These are phyloP conservation scores for Trichothecium roseum DNA, from an alignment of 2,329 filamentous ascomycete species.

Conservation along the genomic window DNA sequence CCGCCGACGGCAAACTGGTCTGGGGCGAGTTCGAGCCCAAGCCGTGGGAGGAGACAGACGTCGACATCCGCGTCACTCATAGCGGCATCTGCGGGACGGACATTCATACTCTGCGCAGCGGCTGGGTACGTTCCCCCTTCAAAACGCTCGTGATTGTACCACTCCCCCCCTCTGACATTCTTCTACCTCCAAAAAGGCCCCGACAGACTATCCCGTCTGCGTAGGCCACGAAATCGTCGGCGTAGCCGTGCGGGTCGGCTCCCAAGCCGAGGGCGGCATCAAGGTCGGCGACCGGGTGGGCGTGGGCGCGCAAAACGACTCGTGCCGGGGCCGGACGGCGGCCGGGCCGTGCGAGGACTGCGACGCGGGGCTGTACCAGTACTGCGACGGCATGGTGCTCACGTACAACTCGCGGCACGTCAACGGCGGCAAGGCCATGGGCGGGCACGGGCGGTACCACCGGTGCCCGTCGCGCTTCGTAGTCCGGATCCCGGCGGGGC, in stretches of 20 bases:
- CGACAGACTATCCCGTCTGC: constrained; percentile 30
- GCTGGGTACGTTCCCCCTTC: constrained; percentile 27
- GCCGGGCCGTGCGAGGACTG: constrained; percentile 29
- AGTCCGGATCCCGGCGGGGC: constrained; percentile 31
- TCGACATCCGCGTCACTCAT: constrained; percentile 54
- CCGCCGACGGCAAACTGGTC: constrained; percentile 37
- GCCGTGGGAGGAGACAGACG: constrained; percentile 50
- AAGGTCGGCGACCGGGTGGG: constrained; percentile 53
- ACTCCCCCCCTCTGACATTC: too few species aligned
- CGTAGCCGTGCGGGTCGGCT: constrained; percentile 42
- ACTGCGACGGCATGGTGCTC: constrained; percentile 29
- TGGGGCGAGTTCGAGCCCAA: constrained; percentile 49
- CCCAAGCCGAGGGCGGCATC: constrained; percentile 32
- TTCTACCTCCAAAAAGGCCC: constrained; percentile 5
- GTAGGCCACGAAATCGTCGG: constrained; percentile 60
- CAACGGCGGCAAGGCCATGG: constrained; percentile 22
- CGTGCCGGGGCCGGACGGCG: constrained; percentile 39
- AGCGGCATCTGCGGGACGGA: constrained; percentile 55
- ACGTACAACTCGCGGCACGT: constrained; percentile 31
- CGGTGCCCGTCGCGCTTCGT: constrained; percentile 33
- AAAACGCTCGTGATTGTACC: too few species aligned
- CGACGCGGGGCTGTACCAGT: constrained; percentile 26
- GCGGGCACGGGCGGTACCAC: constrained; percentile 33
- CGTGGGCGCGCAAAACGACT: constrained; percentile 48
- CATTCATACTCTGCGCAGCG: constrained; percentile 44